These are phyloP conservation scores for Leishmania tropica DNA, from an alignment of 208 protist species.

Conservation along the genomic window DNA sequence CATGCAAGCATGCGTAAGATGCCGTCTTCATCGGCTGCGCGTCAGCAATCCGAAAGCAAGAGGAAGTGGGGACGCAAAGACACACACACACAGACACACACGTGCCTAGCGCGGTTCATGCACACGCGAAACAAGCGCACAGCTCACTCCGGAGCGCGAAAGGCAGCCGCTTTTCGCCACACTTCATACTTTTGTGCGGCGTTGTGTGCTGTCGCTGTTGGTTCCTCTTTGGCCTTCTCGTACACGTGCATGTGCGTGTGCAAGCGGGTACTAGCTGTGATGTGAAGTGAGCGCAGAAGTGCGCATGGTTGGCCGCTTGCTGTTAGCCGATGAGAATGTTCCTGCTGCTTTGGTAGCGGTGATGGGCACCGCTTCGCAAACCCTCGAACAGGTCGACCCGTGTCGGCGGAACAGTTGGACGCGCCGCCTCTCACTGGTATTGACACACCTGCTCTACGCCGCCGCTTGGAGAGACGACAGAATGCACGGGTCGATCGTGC, in stretches of 20 bases:
- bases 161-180: not conserved
- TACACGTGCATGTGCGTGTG: not conserved
- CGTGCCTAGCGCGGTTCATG: not conserved
- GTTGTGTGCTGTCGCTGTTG: too few species aligned
- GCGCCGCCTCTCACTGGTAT: not conserved
- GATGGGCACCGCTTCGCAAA: not conserved
- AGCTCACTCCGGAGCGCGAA: not conserved
- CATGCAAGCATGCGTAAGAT: not conserved
- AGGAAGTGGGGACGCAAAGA: not conserved
- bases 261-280: not conserved
- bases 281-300: not conserved
- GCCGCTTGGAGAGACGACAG: conserved; percentile 16
- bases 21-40: not conserved
- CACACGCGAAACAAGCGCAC: not conserved
- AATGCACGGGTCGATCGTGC: conserved; percentile 23
- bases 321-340: not conserved
- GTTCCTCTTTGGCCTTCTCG: too few species aligned
- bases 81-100: not conserved
- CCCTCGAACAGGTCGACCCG: not conserved
- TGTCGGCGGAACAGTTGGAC: not conserved
- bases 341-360: not conserved
- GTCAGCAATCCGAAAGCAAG: not conserved
- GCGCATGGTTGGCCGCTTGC: not conserved
- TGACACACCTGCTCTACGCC: conserved; percentile 18
- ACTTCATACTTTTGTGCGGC: not conserved